Evolutionary conservation across 257 asterid genomes (phyloP).

Genomic region (Prunella vulgaris): DNA sequence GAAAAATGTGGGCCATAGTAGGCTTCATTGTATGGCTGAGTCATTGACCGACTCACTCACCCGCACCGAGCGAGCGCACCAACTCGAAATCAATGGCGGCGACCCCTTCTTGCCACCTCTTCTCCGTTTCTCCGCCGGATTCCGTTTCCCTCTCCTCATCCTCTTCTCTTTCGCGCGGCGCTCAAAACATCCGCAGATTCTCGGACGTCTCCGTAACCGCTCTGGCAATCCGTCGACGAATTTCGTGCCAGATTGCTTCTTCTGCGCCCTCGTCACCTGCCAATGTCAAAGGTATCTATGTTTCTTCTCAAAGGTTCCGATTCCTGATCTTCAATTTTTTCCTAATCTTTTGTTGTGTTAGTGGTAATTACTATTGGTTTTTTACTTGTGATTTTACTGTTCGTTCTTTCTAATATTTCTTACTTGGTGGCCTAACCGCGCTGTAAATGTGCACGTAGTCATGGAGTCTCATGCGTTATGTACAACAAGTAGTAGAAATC

Average conservation of each 20-base stretch:
- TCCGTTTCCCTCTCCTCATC: conserved; percentile 45
- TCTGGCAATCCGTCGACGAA: conserved; percentile 41
- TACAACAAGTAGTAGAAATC: conserved; percentile 20
- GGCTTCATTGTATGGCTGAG: no score
- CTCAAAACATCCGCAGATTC: conserved; percentile 24
- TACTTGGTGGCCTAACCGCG: conserved; percentile 7
- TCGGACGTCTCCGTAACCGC: conserved; percentile 26
- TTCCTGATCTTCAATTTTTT: not conserved
- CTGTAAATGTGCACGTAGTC: conserved; percentile 13
- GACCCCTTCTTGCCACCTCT: conserved; percentile 43
- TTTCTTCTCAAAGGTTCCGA: not conserved
- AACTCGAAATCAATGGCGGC: conserved; percentile 44
- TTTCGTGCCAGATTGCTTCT: conserved; percentile 64
- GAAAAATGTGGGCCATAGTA: no score
- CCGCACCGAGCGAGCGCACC: conserved; percentile 18
- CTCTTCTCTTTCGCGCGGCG: conserved; percentile 35
- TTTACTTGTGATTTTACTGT: not conserved
- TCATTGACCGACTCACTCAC: conserved; percentile 20
- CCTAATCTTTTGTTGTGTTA: not conserved
- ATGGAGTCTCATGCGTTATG: conserved; percentile 43
- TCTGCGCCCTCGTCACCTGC: conserved; percentile 44
- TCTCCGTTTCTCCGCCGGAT: conserved; percentile 43
- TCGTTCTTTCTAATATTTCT: not conserved
- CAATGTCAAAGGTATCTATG: conserved; percentile 48
- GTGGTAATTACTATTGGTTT: not conserved